Conservation (phyloP, 2,329 filamentous ascomycete species). For the Fusarium fracticaudum region DNA sequence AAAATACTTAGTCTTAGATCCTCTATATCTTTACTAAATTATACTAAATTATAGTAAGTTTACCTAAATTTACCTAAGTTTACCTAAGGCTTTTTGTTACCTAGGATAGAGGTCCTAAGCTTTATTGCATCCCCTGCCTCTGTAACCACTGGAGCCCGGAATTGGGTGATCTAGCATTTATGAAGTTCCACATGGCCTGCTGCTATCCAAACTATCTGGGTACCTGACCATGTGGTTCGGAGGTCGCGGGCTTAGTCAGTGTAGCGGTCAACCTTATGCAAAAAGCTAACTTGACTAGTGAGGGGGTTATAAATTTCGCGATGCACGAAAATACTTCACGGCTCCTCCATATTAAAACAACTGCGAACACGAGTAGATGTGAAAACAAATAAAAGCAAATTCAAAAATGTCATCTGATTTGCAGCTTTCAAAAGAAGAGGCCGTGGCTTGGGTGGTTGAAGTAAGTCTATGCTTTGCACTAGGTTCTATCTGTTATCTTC, state of each 20-base stretch:
- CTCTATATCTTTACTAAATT: no score
- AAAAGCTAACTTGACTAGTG: background rate
- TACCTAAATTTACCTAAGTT: no score
- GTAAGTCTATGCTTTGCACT: background rate
- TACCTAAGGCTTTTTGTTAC: no score
- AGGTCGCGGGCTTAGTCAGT: background rate
- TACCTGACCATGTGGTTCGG: background rate
- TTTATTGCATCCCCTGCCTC: no score
- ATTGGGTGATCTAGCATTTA: background rate
- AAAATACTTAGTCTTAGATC: no score
- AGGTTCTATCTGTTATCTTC: no score
- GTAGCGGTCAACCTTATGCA: background rate
- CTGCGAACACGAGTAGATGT: rapidly evolving
- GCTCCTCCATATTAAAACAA: no score
- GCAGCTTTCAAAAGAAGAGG: background rate
- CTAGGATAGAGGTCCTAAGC: no score
- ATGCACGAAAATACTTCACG: background rate
- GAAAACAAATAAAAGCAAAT: rapidly evolving
- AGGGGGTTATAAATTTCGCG: background rate
- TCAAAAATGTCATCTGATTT: background rate
- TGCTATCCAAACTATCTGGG: background rate
- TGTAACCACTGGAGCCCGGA: background rate
- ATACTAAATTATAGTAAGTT: no score
- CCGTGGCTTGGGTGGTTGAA: background rate
- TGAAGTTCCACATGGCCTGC: background rate